Evolutionary conservation across 345 rosid genomes (phyloP), one percentile per base, ranked within the genome.

Genomic region (Abelmoschus esculentus): DNA sequence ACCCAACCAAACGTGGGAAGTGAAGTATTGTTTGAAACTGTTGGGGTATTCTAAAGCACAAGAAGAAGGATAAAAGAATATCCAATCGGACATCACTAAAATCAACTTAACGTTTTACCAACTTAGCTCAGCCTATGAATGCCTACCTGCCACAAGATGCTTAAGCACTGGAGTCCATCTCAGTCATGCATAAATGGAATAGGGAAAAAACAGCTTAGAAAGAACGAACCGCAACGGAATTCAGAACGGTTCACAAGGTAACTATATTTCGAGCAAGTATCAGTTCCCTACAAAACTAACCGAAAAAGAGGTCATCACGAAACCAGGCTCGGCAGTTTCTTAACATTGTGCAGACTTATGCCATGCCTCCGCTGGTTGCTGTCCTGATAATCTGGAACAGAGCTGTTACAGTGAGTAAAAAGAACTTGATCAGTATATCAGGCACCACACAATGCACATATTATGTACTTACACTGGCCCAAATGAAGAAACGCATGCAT

Each of bases 131-230:
- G 1, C 26, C 26, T 22, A 22, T 22, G 26, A 22, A 22, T 3
- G 52, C 6, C 52, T 5, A 47, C 13, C 52, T 47, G 15, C 3
- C 52, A 13, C 13, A 14, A 47, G 5, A 14, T 47, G 52, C n/a
- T 12, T 47, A 91, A 96, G 96, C 67, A 71, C 31, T 13, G 14
- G 31, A 13, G 63, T 31, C 19, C n/a, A 6, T 31, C 22, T 15
- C 11, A 60, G 32, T 60, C 44, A 32, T 60, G 13, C 42, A 59
- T 7, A 31, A 32, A 60, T 15, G 44, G 15, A 60, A 32, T 7
- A 59, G 44, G 65, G 5, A 32, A 60, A 32, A 34, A 61, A 14
- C 0, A 10, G 6, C 6, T 12, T 0, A 7, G 2, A 59, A 15
- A 9, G 49, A 6, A 26, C 3, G n/a, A 47, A 13, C 38, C 5